These are phyloP conservation scores for Pseudocercospora cruenta DNA, from an alignment of 2,329 filamentous ascomycete genomes.

Conservation along the genomic window DNA sequence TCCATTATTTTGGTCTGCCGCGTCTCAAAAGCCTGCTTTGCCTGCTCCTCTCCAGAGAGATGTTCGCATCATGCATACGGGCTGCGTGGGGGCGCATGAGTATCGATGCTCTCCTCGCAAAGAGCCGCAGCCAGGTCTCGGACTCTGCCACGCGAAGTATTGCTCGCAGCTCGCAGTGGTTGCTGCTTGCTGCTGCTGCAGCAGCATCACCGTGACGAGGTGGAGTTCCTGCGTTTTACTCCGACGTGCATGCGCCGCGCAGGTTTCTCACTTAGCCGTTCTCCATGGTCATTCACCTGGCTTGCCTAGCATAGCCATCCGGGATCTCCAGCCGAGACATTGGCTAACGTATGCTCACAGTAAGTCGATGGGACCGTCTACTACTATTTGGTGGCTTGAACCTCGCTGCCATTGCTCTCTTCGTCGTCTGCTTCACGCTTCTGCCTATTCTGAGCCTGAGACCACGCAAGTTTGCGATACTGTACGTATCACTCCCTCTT, in stretches of 20 bases:
- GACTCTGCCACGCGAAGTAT: slow-evolving; percentile 31
- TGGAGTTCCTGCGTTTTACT: slow-evolving; percentile 36
- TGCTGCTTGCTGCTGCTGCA: slow-evolving; percentile 18
- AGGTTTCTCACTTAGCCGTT: slow-evolving; percentile 20
- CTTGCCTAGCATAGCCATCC: slow-evolving; percentile 20
- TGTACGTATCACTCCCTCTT: slow-evolving; percentile 69
- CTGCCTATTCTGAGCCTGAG: slow-evolving; percentile 80
- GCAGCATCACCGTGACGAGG: slow-evolving; percentile 25
- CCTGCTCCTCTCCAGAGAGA: slow-evolving; percentile 15
- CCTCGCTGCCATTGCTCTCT: slow-evolving; percentile 84
- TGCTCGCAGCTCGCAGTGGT: slow-evolving; percentile 22
- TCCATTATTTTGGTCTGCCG: slow-evolving; percentile 5
- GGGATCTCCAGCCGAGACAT: slow-evolving; percentile 37
- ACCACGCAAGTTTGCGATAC: slow-evolving; percentile 91
- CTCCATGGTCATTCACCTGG: slow-evolving; percentile 20
- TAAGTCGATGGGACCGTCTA: slow-evolving; percentile 95
- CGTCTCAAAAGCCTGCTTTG: slow-evolving; percentile 15
- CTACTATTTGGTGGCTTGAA: slow-evolving; percentile 92
- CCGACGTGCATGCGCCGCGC: slow-evolving; percentile 27
- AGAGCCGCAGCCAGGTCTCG: slow-evolving; percentile 26
- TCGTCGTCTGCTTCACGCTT: slow-evolving; percentile 88
- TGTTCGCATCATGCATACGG: slow-evolving; percentile 28
- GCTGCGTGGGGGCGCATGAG: slow-evolving; percentile 25
- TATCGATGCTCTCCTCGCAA: slow-evolving; percentile 18
- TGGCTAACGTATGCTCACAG: slow-evolving; percentile 56